phyloP scores from a whole-genome alignment of 441 rosid species.

The Populus hybrid region DNA sequence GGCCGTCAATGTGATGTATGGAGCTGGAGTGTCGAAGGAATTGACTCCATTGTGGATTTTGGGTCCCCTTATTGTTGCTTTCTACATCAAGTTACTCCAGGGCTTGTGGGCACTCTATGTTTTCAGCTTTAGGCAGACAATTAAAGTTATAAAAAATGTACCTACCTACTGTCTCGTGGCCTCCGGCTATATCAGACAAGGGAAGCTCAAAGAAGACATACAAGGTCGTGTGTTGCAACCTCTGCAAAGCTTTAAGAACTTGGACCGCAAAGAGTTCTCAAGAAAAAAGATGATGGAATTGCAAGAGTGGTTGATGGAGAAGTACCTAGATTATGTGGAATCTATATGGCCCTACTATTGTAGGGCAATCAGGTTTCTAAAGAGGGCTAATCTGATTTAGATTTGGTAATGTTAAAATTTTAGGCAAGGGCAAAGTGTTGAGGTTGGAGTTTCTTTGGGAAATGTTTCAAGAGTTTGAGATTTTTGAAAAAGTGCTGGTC shows the following conservation, averaged over 20 bases:
- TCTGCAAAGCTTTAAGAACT: conserved; percentile 50
- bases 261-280: conserved; percentile 58
- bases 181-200: conserved; percentile 48
- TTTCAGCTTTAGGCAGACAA: conserved; percentile 71
- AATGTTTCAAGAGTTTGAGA: conserved; percentile 20
- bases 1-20: conserved; percentile 57
- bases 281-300: conserved; percentile 59
- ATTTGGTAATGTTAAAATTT: conserved; percentile 6
- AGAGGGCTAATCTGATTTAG: conserved; percentile 83
- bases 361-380: conserved; percentile 86
- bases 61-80: conserved; percentile 71
- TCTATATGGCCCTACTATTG: conserved; percentile 94
- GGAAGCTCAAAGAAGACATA: conserved; percentile 64
- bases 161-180: conserved; percentile 58
- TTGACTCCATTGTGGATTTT: conserved; percentile 75
- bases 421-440: conserved; percentile 16
- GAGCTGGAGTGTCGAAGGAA: conserved; percentile 76
- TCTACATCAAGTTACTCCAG: conserved; percentile 68
- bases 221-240: conserved; percentile 53
- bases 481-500: conserved; percentile 26
- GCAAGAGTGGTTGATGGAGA: conserved; percentile 63
- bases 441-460: conserved; percentile 20
- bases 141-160: conserved; percentile 46
- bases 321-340: conserved; percentile 77
- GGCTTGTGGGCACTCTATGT: conserved; percentile 70